Base-by-base conservation (phyloP, 2,329 filamentous ascomycete genomes). In the Xylaria hypoxylon region DNA sequence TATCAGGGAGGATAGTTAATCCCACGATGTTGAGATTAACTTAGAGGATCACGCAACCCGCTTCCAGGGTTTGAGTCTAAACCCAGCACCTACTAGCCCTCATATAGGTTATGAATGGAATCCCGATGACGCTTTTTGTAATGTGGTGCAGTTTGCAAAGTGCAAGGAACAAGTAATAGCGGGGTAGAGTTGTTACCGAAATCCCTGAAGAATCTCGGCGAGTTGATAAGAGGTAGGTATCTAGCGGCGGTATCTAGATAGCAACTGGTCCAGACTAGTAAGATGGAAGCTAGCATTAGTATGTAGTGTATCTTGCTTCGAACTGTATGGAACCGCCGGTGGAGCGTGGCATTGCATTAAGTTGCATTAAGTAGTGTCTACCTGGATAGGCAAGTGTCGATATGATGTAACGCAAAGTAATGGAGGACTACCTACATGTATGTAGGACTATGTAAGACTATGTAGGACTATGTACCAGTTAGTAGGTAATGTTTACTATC, bases 301-400 rank as follows among this genome's bases (percentile, higher is more conserved):
- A n/a, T n/a, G n/a, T n/a, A n/a, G n/a, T n/a, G 13, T 26, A n/a
- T 15, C 28, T 38, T 11, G 6, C n/a, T 19, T 60, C 42, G 62
- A 56, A 65, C 8, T 26, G 5, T 11, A 50, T 65, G 50, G 62
- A 60, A 61, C 26, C 33, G 3, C 57, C 7, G 40, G 62, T 65
- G 62, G 62, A 61, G 62, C 57, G 47, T 22, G 35, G 62, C 44
- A 42, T 13, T 33, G 24, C 24, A 44, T 40, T 5, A 4, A 40
- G 15, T 5, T 5, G 33, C 11, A 33, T 10, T 33, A 33, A 33
- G 31, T n/a, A n/a, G n/a, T n/a, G n/a, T 8, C 33, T 48, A 22
- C 3, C 45, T 48, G 45, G 2, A 26, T 11, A 19, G 48, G n/a
- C 10, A 35, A 52, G 33, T 52, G 48, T 28, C 48, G 48, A 52